phyloP scores from a whole-genome alignment of 306 rosid species.

The Cucumis melo region DNA sequence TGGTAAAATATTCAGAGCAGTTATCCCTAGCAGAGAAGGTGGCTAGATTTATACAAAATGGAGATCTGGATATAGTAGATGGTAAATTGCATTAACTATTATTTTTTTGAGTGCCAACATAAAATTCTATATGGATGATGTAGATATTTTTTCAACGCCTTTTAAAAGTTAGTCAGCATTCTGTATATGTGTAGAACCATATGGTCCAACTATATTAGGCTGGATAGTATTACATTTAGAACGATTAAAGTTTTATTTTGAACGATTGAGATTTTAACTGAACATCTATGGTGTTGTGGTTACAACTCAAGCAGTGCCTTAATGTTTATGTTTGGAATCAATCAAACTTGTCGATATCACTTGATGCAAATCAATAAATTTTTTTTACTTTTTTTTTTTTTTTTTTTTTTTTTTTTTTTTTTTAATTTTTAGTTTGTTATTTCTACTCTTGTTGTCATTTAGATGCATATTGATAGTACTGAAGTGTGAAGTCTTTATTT shows the following conservation, averaged over 20 bases:
- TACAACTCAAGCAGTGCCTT: not conserved
- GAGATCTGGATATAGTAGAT: conserved; percentile 57
- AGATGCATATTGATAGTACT: not conserved
- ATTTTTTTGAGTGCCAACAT: not conserved
- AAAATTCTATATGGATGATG: not conserved
- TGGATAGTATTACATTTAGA: not conserved
- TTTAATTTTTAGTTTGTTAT: no score
- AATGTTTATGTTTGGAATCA: not conserved
- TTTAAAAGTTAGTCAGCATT: not conserved
- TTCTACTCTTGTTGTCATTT: not conserved
- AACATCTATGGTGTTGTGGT: not conserved
- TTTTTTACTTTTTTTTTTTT: not conserved
- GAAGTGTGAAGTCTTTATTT: not conserved
- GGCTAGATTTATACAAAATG: conserved; percentile 60
- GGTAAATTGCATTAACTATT: conserved; percentile 29
- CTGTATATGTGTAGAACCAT: not conserved
- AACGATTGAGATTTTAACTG: not conserved
- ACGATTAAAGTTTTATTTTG: not conserved
- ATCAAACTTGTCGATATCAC: not conserved
- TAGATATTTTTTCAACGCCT: not conserved
- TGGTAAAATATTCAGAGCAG: conserved; percentile 12
- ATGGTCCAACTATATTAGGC: not conserved
- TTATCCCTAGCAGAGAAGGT: conserved; percentile 52
- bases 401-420: not conserved
- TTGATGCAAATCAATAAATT: not conserved